Evolutionary conservation across 805 yeast genomes (phyloP), one percentile per base, ranked within the genome.

Genomic region (Priceomyces melissophilus): DNA sequence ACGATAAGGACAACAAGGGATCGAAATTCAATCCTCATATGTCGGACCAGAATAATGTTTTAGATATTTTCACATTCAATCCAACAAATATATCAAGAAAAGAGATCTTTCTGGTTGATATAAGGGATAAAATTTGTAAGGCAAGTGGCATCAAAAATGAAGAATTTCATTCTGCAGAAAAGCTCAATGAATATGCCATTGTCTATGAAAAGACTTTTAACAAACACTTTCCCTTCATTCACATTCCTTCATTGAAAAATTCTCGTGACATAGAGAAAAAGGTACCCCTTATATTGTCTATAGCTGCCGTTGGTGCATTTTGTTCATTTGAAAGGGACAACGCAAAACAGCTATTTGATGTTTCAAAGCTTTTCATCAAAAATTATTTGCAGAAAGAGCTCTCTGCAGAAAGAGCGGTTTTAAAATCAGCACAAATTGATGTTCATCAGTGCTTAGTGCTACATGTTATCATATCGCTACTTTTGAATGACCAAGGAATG

Each of bases 281-380:
- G 61, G 60, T 81, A 57, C 90, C 96, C 2, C 69, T 90, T 35
- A 58, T 87, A 4, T 66, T 89, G 40, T 79, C 95, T 2, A 84
- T 89, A 77, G 84, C 93, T 1, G 83, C 96, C 11, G 78, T 90
- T 43, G 98, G 98, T 32, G 96, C 96, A 0, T 70, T 90, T 15
- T 87, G 86, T 54, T 79, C 87, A 0, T 87, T 84, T 63, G 89
- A 85, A 53, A 84, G 88, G 26, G 65, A 82, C 29, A 86, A 86
- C 55, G 86, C 96, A 0, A 71, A 83, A 51, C 67, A 84, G 8
- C 61, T 85, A 43, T 84, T 82, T 58, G 82, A 82, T 54, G 73
- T 85, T 43, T 74, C 87, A 12, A 76, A 85, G 54, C 76, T 68
- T 41, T 78, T 82, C 47, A 78, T 84, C 41, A 87, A 84, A 54